A percentile compares a stretch with the other conserved stretches of the same genome.
Conservation (phyloP, 2,329 filamentous ascomycete species). For the Epichloe uncinata region DNA sequence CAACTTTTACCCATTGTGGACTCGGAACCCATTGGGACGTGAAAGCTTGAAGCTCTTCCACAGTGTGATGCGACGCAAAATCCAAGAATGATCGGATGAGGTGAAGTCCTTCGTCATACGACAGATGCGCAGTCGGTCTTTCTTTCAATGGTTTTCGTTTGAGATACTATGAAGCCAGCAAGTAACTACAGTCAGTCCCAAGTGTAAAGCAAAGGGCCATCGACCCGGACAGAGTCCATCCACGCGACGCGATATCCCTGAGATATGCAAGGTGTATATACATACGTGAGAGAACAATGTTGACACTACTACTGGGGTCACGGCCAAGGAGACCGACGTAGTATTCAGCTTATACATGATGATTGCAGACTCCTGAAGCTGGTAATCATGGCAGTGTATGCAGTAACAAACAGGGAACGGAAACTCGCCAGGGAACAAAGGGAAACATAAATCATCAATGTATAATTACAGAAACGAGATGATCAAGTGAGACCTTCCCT, state of each 20-base stretch:
- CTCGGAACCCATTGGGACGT: conserved; percentile 84
- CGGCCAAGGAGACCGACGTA: conserved; percentile 65
- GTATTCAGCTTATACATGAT: conserved; percentile 54
- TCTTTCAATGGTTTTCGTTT: conserved; percentile 62
- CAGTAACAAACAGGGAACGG: background rate
- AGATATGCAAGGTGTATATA: conserved; percentile 3
- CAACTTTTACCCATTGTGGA: conserved; percentile 74
- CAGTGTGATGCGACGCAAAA: conserved; percentile 76
- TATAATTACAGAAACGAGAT: background rate
- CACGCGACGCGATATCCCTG: background rate
- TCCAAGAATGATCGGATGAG: conserved; percentile 76
- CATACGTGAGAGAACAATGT: conserved; percentile 78
- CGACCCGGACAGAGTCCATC: background rate
- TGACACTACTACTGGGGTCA: conserved; percentile 76
- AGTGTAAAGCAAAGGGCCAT: background rate
- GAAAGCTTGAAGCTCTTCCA: conserved; percentile 88
- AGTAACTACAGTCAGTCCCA: background rate
- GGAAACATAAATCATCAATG: too few relatives aligned
- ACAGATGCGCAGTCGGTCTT: conserved; percentile 80
- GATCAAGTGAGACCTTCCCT: background rate
- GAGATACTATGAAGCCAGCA: conserved; percentile 49
- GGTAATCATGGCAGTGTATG: background rate
- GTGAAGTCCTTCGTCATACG: conserved; percentile 85
- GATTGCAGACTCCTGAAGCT: background rate
- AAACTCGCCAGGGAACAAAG: background rate